Conservation (phyloP, 768 basidiomycete genomes). For the Suillus clintonianus region DNA sequence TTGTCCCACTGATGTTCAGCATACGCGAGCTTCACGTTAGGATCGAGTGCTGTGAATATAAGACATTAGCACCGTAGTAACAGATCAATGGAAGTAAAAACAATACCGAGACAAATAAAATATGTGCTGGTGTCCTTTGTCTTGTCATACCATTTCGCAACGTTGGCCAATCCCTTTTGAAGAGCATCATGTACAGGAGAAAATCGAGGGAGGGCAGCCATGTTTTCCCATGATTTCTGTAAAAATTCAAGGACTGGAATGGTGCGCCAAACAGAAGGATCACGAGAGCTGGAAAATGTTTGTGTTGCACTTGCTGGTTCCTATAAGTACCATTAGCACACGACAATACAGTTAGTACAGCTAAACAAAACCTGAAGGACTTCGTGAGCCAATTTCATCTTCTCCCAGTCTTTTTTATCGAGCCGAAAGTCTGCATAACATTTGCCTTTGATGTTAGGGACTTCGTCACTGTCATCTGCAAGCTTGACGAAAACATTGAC, state of each 20-base stretch:
- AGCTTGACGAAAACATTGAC: conserved; percentile 15
- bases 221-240: neutral
- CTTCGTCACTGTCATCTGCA: conserved; percentile 21
- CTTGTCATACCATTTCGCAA: conserved; percentile 15
- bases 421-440: conserved; percentile 26
- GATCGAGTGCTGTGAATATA: neutral
- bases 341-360: too few relatives aligned
- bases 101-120: neutral
- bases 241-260: neutral
- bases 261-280: neutral
- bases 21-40: conserved; percentile 1
- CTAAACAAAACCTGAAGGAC: conserved; percentile 19
- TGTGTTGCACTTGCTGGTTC: neutral
- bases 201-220: neutral
- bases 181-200: neutral
- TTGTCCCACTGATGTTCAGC: neutral
- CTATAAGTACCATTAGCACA: too few relatives aligned
- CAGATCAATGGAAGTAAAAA: neutral
- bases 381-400: conserved; percentile 22
- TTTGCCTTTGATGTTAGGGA: conserved; percentile 27
- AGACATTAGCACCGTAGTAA: neutral
- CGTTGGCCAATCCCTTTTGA: conserved; percentile 3
- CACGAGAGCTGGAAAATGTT: neutral
- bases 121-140: neutral
- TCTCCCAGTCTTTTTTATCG: conserved; percentile 23